phyloP scores from a whole-genome alignment of 2,329 filamentous ascomycete genomes.

The Penicillium sp. region DNA sequence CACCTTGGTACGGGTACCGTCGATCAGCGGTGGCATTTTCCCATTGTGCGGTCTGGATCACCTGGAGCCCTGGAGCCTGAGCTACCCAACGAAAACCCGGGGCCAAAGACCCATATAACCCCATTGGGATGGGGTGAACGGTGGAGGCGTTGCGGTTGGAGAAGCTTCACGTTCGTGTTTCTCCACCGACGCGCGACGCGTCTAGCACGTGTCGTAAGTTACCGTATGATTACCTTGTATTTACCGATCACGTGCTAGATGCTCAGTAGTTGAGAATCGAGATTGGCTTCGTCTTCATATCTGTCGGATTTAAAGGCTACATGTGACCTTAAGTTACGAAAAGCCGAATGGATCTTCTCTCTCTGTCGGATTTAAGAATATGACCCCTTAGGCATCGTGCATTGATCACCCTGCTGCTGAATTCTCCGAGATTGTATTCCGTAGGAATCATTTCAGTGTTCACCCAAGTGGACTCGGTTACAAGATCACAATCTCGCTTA shows the following conservation, averaged over 20 bases:
- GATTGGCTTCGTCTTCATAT: too few species aligned
- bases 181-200: constrained; percentile 8
- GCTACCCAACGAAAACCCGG: not conserved
- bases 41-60: constrained; percentile 16
- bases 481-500: constrained; percentile 7
- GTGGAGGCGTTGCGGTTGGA: constrained; percentile 1
- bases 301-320: too few species aligned
- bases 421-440: not conserved
- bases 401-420: not conserved
- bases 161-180: constrained; percentile 5
- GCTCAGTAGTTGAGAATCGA: too few species aligned
- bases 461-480: not conserved
- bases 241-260: not conserved
- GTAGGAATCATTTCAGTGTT: too few species aligned
- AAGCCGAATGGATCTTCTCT: too few species aligned
- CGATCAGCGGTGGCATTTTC: constrained; percentile 8
- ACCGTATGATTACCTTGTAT: not conserved
- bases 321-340: too few species aligned
- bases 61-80: constrained; percentile 1
- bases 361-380: not conserved
- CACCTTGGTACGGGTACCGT: not conserved
- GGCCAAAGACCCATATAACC: constrained; percentile 5
- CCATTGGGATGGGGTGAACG: not conserved
- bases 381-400: not conserved
- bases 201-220: constrained; percentile 2